These are phyloP conservation scores for Echinosophora koreensis DNA, from an alignment of 306 rosid genomes.

Conservation along the genomic window DNA sequence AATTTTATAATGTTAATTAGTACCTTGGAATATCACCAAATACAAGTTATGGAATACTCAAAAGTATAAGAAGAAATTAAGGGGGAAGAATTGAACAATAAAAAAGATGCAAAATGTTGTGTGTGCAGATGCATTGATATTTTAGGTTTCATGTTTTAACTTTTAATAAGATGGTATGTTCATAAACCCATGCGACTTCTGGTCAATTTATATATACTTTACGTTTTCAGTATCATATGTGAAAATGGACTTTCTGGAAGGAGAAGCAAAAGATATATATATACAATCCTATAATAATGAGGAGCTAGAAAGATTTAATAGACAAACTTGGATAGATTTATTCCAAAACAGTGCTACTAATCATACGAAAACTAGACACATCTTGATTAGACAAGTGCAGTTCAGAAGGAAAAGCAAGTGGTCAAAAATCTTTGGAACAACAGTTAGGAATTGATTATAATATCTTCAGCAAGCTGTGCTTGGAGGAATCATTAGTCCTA, in stretches of 20 bases:
- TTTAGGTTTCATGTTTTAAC: no score
- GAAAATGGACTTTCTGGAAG: slow-evolving; percentile 6
- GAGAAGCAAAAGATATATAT: slow-evolving; percentile 5
- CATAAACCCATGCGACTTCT: slow-evolving; percentile 10
- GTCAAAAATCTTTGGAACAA: neutral
- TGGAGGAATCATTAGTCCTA: neutral
- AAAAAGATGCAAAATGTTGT: slow-evolving; percentile 8
- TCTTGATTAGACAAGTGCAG: neutral
- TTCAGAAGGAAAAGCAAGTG: slow-evolving; percentile 21
- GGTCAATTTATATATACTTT: neutral
- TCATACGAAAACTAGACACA: neutral
- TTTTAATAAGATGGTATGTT: neutral
- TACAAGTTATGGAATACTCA: neutral
- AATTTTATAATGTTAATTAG: neutral
- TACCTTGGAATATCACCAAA: slow-evolving; percentile 3
- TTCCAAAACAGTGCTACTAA: neutral
- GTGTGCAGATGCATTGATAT: neutral
- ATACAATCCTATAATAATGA: no score
- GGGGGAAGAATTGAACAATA: slow-evolving; percentile 8
- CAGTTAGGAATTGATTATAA: slow-evolving; percentile 1
- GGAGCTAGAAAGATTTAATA: neutral
- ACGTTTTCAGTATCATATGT: neutral
- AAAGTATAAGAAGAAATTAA: neutral
- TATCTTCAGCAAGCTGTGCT: neutral
- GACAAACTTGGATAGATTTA: neutral